Evolutionary conservation across 2,329 filamentous ascomycete genomes (phyloP).

Genomic region (Cercospora citrullina): DNA sequence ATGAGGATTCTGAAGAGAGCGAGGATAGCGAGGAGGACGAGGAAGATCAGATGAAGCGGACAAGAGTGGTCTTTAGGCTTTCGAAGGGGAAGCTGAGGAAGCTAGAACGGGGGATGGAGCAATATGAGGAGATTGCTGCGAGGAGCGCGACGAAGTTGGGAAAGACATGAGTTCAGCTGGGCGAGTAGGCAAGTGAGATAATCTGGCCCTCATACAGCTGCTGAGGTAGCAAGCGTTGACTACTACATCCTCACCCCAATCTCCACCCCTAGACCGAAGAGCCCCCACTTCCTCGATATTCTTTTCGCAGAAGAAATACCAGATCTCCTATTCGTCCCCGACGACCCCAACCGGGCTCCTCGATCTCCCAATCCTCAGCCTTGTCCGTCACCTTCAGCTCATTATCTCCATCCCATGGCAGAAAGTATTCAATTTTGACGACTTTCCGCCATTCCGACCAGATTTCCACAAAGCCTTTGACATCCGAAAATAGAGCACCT

Average conservation of each 20-base stretch:
- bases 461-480: neutral
- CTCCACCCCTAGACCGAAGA: too few relatives aligned
- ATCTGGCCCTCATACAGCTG: neutral
- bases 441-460: neutral
- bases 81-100: slow-evolving; percentile 23
- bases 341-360: neutral
- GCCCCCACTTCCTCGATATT: too few relatives aligned
- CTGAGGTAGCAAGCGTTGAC: too few relatives aligned
- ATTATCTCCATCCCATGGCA: neutral
- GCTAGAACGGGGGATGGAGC: slow-evolving; percentile 24
- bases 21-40: slow-evolving; percentile 25
- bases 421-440: neutral
- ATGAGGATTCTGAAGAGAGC: slow-evolving; percentile 22
- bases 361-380: neutral
- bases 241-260: too few relatives aligned
- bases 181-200: neutral
- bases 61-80: slow-evolving; percentile 22
- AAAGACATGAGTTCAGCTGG: slow-evolving; percentile 10
- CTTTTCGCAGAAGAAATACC: too few relatives aligned
- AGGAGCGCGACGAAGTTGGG: slow-evolving; percentile 24
- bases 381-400: neutral
- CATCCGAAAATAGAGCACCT: neutral
- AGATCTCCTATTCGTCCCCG: too few relatives aligned
- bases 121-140: slow-evolving; percentile 28
- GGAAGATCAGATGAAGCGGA: slow-evolving; percentile 17